Evolutionary conservation across 305 asterid genomes (phyloP).

Genomic region (Fraxinus platypoda): DNA sequence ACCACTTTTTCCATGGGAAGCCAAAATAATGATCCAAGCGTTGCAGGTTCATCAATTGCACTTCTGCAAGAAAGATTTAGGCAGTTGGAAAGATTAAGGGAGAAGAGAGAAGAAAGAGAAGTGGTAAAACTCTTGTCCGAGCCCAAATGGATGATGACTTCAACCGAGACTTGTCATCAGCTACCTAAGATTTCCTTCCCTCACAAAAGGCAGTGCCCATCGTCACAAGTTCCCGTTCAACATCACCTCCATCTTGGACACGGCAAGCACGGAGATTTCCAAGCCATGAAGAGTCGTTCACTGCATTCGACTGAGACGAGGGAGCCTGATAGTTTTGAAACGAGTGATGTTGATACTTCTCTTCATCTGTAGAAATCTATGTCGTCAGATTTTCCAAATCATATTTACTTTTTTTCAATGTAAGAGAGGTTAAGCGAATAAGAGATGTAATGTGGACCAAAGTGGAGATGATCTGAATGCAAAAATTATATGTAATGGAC

Average conservation of each 20-base stretch:
- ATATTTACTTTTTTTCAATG: background rate
- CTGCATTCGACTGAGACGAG: background rate
- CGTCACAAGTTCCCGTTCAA: background rate
- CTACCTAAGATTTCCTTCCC: background rate
- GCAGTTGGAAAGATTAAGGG: conserved; percentile 7
- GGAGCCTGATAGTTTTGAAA: background rate
- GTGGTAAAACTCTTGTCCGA: background rate
- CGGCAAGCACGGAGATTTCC: background rate
- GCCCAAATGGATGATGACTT: background rate
- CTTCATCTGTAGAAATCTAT: conserved; percentile 11
- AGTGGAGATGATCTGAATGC: background rate
- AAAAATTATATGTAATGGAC: background rate
- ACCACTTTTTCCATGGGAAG: conserved; percentile 11
- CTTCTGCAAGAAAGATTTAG: conserved; percentile 12
- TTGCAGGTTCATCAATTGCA: conserved; percentile 9
- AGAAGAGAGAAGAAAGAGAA: background rate
- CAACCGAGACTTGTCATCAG: background rate
- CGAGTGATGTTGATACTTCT: conserved; percentile 16
- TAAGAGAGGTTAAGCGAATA: background rate
- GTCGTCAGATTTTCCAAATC: background rate
- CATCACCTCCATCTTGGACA: background rate
- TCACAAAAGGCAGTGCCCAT: background rate
- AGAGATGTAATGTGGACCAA: background rate
- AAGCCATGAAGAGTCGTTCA: background rate
- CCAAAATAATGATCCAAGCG: background rate